Base-by-base conservation (phyloP, 495 filamentous ascomycete species). In the Cryomyces minteri region DNA sequence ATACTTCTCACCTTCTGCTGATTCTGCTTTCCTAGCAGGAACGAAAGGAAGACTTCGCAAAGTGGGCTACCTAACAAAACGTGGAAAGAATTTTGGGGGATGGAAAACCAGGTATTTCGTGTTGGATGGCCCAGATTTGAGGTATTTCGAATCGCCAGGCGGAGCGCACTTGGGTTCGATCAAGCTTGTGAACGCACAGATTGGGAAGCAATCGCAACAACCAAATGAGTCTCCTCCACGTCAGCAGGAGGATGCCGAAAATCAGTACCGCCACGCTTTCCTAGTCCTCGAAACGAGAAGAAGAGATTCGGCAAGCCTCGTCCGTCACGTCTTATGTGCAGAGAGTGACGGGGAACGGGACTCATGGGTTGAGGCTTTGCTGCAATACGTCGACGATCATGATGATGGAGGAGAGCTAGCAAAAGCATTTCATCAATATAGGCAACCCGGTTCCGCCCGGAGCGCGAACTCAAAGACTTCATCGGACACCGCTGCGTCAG, bases 31-130 rank as follows among this genome's bases (percentile, higher is more conserved):
- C 8, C n/a, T 41, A 30, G 1, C 8, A 12, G 9, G 8, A 1
- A 12, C 40, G 25, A 12, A 29, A 8, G 25, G 10, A 29, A 29
- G 8, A 41, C n/a, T 30, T 1, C 68, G 77, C 49, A 88, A 88
- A 55, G 86, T 79, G 56, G 90, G 90, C 11, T 96, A 95, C 66
- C 67, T 98, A 31, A 95, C 90, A 5, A 98, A 98, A 64, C 70
- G 82, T 46, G 90, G 90, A 29, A 98, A 98, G 67, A 95, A 94
- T 52, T 96, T 96, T 62, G 90, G 90, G 28, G 90, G 90, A n/a
- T 98, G 90, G 90, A 98, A 98, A 59, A 85, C 84, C 11, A 72
- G 90, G 45, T 96, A 83, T 58, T 98, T 98, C 53, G 71, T 94
- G 39, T 72, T 98, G 0, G 84, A 96, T 54, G 86, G 86, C 2